Conservation (phyloP, 148 eudicot genomes). For the Camellia japonica region DNA sequence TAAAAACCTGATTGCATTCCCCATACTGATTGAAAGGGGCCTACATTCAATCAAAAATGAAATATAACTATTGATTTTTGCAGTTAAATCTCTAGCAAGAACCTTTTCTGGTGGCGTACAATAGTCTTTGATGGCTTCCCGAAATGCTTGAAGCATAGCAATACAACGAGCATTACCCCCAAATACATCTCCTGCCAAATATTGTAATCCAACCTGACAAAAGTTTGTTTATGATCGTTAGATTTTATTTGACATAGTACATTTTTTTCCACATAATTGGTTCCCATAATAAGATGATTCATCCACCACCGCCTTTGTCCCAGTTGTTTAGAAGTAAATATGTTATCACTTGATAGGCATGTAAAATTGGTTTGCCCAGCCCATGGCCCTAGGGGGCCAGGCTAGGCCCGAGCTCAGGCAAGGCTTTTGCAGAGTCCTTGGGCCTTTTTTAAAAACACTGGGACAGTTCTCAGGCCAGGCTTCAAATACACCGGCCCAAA, state of each 20-base stretch:
- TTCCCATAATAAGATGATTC: not conserved
- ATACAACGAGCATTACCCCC: conserved; percentile 80
- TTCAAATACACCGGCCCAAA: too few species aligned
- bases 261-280: not conserved
- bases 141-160: conserved; percentile 84
- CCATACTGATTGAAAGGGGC: conserved; percentile 95
- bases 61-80: conserved; percentile 66
- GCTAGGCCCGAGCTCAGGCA: too few species aligned
- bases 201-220: conserved; percentile 77
- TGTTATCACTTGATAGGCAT: not conserved
- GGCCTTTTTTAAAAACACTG: too few species aligned
- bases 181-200: conserved; percentile 57
- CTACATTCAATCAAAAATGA: conserved; percentile 83
- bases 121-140: conserved; percentile 74
- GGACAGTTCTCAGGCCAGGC: too few species aligned
- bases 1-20: conserved; percentile 73
- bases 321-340: not conserved
- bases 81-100: conserved; percentile 65
- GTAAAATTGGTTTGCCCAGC: too few species aligned
- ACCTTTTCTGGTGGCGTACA: conserved; percentile 65
- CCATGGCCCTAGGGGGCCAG: too few species aligned
- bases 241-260: not conserved
- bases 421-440: too few species aligned
- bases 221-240: not conserved
- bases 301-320: not conserved